Percentiles rank a stretch among this genome's conserved stretches.
These are phyloP conservation scores for Amoebophrya sp. DNA, from an alignment of 169 alveolate genomes.

Conservation along the genomic window DNA sequence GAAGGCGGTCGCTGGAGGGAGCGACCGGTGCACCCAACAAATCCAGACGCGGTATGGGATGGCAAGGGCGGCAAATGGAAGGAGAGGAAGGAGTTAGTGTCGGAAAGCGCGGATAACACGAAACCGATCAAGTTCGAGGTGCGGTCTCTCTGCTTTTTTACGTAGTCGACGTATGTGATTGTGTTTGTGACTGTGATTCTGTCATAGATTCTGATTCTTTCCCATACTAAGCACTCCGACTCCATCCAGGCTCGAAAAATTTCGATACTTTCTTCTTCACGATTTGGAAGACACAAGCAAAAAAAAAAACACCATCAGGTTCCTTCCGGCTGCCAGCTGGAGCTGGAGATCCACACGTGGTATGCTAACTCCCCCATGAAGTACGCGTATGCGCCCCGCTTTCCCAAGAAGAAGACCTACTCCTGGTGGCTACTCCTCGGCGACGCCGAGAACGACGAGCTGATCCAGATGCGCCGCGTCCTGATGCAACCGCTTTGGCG, in stretches of 20 bases:
- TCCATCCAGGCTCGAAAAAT: background rate
- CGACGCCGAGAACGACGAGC: constrained; percentile 33
- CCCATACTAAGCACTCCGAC: background rate
- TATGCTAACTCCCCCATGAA: constrained; percentile 25
- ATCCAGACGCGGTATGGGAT: background rate
- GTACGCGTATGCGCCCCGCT: constrained; percentile 33
- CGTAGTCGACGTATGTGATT: no score
- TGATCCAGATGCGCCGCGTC: constrained; percentile 24
- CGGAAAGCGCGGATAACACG: no score
- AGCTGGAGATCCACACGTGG: background rate
- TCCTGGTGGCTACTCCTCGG: constrained; percentile 39
- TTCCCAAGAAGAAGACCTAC: constrained; percentile 25
- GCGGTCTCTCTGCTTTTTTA: no score
- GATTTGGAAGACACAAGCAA: background rate
- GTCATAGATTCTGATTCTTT: no score
- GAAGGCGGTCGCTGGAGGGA: background rate
- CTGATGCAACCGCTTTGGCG: constrained; percentile 6
- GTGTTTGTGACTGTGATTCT: no score
- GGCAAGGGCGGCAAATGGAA: background rate
- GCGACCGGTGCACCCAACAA: background rate
- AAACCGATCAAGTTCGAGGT: no score
- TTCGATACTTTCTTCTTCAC: background rate
- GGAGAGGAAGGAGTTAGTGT: no score
- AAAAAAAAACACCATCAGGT: background rate
- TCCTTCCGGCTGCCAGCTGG: background rate